phyloP scores from a whole-genome alignment of 495 filamentous ascomycete species.

The Penicillium psychrofluorescens region DNA sequence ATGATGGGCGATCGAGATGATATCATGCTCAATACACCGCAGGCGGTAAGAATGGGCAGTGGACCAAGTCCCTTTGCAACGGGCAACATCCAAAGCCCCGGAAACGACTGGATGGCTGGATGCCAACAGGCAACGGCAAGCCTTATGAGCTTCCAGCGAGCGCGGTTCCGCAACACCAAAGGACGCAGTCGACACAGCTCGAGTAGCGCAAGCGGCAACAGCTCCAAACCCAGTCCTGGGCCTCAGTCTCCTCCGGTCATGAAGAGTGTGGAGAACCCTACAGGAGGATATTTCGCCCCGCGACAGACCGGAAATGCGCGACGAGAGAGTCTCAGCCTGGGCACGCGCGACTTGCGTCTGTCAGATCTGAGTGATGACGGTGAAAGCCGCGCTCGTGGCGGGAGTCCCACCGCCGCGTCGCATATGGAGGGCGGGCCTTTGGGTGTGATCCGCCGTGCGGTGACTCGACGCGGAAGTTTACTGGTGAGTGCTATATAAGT shows the following conservation, averaged over 20 bases:
- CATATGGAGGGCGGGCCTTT: slow-evolving; percentile 37
- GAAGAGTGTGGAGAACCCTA: slow-evolving; percentile 51
- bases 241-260: slow-evolving; percentile 58
- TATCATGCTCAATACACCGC: slow-evolving; percentile 55
- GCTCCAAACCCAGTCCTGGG: slow-evolving; percentile 58
- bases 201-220: slow-evolving; percentile 63
- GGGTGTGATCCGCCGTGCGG: slow-evolving; percentile 53
- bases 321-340: slow-evolving; percentile 78
- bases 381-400: slow-evolving; percentile 41
- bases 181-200: slow-evolving; percentile 57
- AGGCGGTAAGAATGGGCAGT: slow-evolving; percentile 28
- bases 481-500: slow-evolving; percentile 49
- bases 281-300: slow-evolving; percentile 37
- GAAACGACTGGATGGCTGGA: slow-evolving; percentile 51
- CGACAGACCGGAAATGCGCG: slow-evolving; percentile 49
- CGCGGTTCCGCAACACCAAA: slow-evolving; percentile 38
- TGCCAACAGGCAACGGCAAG: slow-evolving; percentile 63
- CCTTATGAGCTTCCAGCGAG: slow-evolving; percentile 70
- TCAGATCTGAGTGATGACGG: slow-evolving; percentile 83
- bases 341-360: slow-evolving; percentile 77
- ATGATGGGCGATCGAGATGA: slow-evolving; percentile 82
- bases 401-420: slow-evolving; percentile 28
- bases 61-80: slow-evolving; percentile 41
- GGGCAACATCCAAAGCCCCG: slow-evolving; percentile 39
- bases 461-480: slow-evolving; percentile 82